Evolutionary conservation across 345 rosid species (phyloP).

Genomic region (Ceriops decandra): DNA sequence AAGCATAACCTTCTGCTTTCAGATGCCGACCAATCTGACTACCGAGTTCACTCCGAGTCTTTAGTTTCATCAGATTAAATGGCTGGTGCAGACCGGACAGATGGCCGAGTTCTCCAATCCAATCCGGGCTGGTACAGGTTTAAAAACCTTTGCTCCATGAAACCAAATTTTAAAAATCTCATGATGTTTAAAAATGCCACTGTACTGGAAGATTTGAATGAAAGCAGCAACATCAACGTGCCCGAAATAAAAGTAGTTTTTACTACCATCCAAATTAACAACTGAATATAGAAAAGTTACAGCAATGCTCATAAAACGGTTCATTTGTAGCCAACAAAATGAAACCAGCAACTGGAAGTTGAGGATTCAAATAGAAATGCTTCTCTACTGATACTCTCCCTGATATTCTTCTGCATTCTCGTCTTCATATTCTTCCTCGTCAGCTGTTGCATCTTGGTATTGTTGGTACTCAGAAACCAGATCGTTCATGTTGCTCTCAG

Average conservation of each 20-base stretch:
- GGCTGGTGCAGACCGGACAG: no score
- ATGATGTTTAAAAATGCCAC: no score
- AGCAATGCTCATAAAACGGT: not conserved
- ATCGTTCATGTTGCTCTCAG: slow-evolving; percentile 32
- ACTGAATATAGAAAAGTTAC: not conserved
- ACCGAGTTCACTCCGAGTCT: no score
- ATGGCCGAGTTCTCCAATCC: no score
- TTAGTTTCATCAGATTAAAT: no score
- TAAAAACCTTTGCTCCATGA: no score
- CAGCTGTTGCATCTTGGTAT: slow-evolving; percentile 30
- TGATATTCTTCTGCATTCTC: slow-evolving; percentile 22
- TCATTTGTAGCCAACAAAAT: not conserved
- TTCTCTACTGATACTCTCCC: slow-evolving; percentile 16
- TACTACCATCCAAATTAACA: not conserved
- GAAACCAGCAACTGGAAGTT: slow-evolving; percentile 25
- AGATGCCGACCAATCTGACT: no score
- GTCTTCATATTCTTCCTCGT: slow-evolving; percentile 26
- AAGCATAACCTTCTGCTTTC: no score
- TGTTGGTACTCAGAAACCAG: slow-evolving; percentile 30
- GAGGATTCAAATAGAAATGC: slow-evolving; percentile 1
- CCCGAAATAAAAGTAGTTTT: not conserved
- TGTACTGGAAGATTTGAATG: no score
- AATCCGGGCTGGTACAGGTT: no score
- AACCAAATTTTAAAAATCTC: no score
- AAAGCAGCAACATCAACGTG: not conserved